Conservation (phyloP, 2,329 filamentous ascomycete species). For the Alternaria solani region DNA sequence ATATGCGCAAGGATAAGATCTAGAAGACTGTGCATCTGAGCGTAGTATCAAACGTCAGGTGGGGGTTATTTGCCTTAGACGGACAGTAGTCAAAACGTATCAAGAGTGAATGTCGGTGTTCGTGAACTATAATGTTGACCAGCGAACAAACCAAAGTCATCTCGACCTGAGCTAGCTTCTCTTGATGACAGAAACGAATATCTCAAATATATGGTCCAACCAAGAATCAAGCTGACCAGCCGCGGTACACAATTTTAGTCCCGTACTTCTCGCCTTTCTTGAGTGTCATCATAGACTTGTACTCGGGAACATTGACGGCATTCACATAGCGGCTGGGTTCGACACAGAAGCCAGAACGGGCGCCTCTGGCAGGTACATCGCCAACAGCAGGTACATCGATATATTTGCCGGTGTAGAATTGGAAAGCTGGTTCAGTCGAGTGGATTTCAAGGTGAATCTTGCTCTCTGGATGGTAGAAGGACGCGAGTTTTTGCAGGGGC, state of each 20-base stretch:
- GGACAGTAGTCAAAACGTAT: background rate
- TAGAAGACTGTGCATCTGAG: background rate
- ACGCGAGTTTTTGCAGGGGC: conserved; percentile 72
- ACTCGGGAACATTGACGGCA: conserved; percentile 80
- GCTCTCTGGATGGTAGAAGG: conserved; percentile 76
- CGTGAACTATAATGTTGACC: background rate
- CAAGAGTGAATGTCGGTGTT: background rate
- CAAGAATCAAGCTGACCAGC: conserved; percentile 69
- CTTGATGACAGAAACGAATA: background rate
- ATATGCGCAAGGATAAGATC: background rate
- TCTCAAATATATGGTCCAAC: background rate
- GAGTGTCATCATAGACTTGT: conserved; percentile 79
- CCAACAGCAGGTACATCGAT: conserved; percentile 75
- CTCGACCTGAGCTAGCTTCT: background rate
- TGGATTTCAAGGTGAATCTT: conserved; percentile 84
- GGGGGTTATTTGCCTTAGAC: background rate
- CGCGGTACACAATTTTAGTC: conserved; percentile 80
- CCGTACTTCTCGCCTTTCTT: conserved; percentile 88
- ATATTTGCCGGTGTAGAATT: conserved; percentile 92
- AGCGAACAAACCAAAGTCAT: background rate
- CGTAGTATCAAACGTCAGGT: background rate
- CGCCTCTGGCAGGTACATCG: conserved; percentile 67
- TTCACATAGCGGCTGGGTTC: conserved; percentile 94
- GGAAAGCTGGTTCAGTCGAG: conserved; percentile 94
- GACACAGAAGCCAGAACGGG: conserved; percentile 84